Percentiles rank a stretch among this genome's conserved stretches.
Evolutionary conservation across 2,329 filamentous ascomycete species (phyloP).

Genomic region (Aureobasidium sp.): DNA sequence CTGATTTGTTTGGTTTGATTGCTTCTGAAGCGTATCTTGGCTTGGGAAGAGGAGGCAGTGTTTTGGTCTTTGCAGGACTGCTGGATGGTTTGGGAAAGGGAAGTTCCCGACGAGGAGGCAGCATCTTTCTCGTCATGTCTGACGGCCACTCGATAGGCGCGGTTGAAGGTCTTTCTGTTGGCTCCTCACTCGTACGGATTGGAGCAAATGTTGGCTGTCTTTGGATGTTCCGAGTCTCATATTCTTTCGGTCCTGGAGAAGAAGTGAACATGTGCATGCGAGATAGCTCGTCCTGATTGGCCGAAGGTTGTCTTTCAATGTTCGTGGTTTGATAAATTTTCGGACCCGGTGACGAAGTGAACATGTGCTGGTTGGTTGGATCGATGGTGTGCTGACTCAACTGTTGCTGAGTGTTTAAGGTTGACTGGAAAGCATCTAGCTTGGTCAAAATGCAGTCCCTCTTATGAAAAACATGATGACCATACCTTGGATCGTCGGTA

Average conservation of each 20-base stretch:
- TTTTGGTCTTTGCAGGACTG: background rate
- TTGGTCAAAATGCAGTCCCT: background rate
- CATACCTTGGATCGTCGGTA: constrained; percentile 1
- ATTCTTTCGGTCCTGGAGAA: background rate
- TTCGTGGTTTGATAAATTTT: background rate
- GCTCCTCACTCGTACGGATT: background rate
- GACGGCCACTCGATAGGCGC: constrained; percentile 3
- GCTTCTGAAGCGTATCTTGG: constrained; percentile 21
- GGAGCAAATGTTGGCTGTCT: constrained; percentile 4
- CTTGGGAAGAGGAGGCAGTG: constrained; percentile 27
- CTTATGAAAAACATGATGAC: background rate
- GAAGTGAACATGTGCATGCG: background rate
- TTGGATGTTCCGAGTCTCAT: background rate
- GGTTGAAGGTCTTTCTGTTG: background rate
- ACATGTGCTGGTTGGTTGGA: background rate
- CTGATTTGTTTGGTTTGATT: background rate
- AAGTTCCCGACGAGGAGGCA: constrained; percentile 6
- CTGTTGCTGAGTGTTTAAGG: background rate
- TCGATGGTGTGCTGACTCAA: background rate
- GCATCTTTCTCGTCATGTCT: background rate
- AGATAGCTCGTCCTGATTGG: background rate
- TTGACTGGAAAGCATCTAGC: background rate
- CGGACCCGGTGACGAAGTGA: background rate
- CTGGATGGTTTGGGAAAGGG: background rate
- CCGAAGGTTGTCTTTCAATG: background rate